Conservation (phyloP, 2,329 filamentous ascomycete genomes). For the Fusarium tanahbumbuense region DNA sequence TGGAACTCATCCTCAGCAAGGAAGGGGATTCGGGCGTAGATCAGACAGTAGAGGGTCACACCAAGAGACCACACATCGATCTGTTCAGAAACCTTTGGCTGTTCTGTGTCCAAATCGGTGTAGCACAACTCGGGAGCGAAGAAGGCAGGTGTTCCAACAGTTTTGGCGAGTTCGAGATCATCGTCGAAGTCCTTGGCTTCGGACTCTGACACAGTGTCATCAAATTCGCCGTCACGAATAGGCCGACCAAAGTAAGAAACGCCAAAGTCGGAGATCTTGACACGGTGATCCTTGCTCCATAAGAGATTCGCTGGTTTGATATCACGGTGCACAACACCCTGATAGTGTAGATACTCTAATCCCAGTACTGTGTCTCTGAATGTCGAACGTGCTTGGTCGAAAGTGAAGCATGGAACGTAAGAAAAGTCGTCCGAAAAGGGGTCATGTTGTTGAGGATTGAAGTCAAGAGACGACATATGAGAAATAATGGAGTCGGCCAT, state of each 20-base stretch:
- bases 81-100: slow-evolving; percentile 85
- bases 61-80: slow-evolving; percentile 98
- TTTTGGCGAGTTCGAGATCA: slow-evolving; percentile 96
- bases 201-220: slow-evolving; percentile 79
- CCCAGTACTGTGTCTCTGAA: slow-evolving; percentile 95
- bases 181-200: slow-evolving; percentile 91
- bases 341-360: slow-evolving; percentile 91
- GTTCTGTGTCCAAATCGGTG: slow-evolving; percentile 77
- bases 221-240: slow-evolving; percentile 82
- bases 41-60: slow-evolving; percentile 93
- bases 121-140: slow-evolving; percentile 97
- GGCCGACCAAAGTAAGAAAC: slow-evolving; percentile 96
- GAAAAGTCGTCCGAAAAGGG: slow-evolving; percentile 87
- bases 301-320: slow-evolving; percentile 93
- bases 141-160: slow-evolving; percentile 96
- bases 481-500: slow-evolving; percentile 82
- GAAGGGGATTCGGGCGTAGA: slow-evolving; percentile 94
- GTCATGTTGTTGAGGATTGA: slow-evolving; percentile 68
- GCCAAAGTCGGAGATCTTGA: slow-evolving; percentile 99
- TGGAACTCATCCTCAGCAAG: slow-evolving; percentile 91
- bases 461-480: slow-evolving; percentile 74
- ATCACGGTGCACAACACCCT: slow-evolving; percentile 85
- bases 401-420: slow-evolving; percentile 92
- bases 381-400: slow-evolving; percentile 82
- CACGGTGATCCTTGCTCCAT: slow-evolving; percentile 83